These are phyloP conservation scores for Epichloe sylvatica DNA, from an alignment of 2,329 filamentous ascomycete species.

Conservation along the genomic window DNA sequence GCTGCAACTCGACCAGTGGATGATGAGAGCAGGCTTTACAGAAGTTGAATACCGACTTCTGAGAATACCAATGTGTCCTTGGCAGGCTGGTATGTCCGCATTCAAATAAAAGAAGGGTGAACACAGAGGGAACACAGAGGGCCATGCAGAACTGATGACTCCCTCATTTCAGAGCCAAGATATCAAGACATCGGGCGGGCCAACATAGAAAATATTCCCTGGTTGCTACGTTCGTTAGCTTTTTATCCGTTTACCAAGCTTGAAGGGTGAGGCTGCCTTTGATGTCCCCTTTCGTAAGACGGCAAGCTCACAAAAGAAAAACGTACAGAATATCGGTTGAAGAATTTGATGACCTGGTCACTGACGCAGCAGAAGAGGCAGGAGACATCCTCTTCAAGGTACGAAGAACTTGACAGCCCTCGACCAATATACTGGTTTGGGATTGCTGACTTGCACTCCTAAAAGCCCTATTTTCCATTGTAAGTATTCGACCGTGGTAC, in stretches of 20 bases:
- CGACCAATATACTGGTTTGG: background rate
- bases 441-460: background rate
- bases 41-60: slow-evolving; percentile 54
- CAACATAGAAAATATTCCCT: slow-evolving; percentile 41
- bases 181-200: slow-evolving; percentile 38
- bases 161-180: slow-evolving; percentile 27
- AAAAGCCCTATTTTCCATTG: slow-evolving; percentile 47
- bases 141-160: background rate
- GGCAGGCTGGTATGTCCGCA: slow-evolving; percentile 43
- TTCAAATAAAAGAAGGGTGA: background rate
- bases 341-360: slow-evolving; percentile 43
- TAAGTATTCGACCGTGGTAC: slow-evolving; percentile 23
- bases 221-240: slow-evolving; percentile 39
- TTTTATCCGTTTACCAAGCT: slow-evolving; percentile 42
- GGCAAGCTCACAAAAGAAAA: background rate
- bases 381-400: slow-evolving; percentile 43
- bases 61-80: slow-evolving; percentile 53
- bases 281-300: background rate
- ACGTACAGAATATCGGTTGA: slow-evolving; percentile 37
- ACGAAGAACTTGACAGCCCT: background rate
- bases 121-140: background rate
- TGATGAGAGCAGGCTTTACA: slow-evolving; percentile 49
- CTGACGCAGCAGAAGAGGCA: slow-evolving; percentile 40
- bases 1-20: slow-evolving; percentile 42
- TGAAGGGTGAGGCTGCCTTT: slow-evolving; percentile 26